Conservation (phyloP, 129 eudicot genomes). For the Flaveria ramosissima region DNA sequence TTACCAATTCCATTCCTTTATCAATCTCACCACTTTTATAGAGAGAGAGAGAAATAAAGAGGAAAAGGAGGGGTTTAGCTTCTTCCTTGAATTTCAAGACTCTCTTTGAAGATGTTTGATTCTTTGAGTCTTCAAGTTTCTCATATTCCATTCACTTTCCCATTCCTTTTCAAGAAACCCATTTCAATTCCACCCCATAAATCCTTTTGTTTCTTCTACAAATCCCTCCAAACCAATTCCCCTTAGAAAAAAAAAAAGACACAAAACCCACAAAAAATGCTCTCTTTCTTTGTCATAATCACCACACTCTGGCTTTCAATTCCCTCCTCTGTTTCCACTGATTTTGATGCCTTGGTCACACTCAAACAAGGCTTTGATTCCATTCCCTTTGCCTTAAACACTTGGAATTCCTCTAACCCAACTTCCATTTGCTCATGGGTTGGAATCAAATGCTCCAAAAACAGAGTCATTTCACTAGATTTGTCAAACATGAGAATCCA, state of each 20-base stretch:
- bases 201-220: constrained; percentile 52
- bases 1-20: constrained; percentile 37
- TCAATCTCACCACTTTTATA: constrained; percentile 41
- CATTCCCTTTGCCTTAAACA: constrained; percentile 40
- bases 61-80: constrained; percentile 59
- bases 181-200: constrained; percentile 46
- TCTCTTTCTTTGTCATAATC: constrained; percentile 48
- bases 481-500: constrained; percentile 66
- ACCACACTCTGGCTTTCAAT: constrained; percentile 49
- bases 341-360: constrained; percentile 61
- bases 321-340: constrained; percentile 58
- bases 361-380: constrained; percentile 67
- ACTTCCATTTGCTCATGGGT: constrained; percentile 81
- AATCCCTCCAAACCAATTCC: constrained; percentile 48
- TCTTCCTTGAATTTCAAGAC: constrained; percentile 81
- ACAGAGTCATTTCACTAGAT: constrained; percentile 62
- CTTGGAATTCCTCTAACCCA: constrained; percentile 74
- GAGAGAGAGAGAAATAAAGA: constrained; percentile 23
- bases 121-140: constrained; percentile 59
- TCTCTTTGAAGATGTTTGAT: constrained; percentile 77
- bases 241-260: constrained; percentile 35
- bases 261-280: constrained; percentile 38
- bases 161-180: constrained; percentile 44
- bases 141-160: constrained; percentile 67
- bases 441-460: constrained; percentile 68